Percentiles rank a stretch among this genome's conserved stretches.
Evolutionary conservation across 2,329 filamentous ascomycete species (phyloP).

Genomic region (Phaeophleospora eucalypticola): DNA sequence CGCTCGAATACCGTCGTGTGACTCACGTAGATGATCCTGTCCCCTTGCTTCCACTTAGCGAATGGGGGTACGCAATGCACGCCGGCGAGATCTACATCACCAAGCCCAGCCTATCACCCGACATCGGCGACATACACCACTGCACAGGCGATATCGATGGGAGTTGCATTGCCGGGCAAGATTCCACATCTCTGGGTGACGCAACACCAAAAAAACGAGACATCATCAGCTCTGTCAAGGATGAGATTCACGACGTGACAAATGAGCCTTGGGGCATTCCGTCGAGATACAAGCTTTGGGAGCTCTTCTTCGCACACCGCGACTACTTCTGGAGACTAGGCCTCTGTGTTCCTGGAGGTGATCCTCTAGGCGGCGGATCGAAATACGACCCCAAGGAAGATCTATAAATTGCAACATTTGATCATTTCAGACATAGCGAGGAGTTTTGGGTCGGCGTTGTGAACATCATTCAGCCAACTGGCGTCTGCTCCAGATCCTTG

Average conservation of each 20-base stretch:
- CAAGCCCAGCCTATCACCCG: conserved; percentile 65
- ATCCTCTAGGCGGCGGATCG: conserved; percentile 27
- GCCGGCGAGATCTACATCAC: conserved; percentile 83
- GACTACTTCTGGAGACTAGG: conserved; percentile 97
- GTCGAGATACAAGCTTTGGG: conserved; percentile 74
- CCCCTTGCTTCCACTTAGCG: conserved; percentile 74
- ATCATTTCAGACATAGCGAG: neutral
- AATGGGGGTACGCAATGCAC: conserved; percentile 86
- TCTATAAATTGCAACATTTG: conserved; percentile 24
- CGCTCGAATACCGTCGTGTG: conserved; percentile 63
- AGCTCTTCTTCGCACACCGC: conserved; percentile 86
- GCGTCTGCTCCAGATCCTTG: too few species aligned
- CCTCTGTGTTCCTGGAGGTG: conserved; percentile 66
- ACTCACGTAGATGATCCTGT: conserved; percentile 87
- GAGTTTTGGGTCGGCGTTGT: neutral
- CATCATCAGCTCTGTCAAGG: conserved; percentile 23
- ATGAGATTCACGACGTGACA: conserved; percentile 32
- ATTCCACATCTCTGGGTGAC: conserved; percentile 27
- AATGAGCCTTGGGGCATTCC: conserved; percentile 37
- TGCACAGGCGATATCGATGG: conserved; percentile 71
- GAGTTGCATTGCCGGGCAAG: conserved; percentile 64
- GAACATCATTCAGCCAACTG: too few species aligned
- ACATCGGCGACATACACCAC: conserved; percentile 61
- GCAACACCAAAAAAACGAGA: conserved; percentile 13
- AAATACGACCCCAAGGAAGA: conserved; percentile 20